phyloP scores from a whole-genome alignment of 176 grass and related monocot genomes.

The Triticum timopheevii region DNA sequence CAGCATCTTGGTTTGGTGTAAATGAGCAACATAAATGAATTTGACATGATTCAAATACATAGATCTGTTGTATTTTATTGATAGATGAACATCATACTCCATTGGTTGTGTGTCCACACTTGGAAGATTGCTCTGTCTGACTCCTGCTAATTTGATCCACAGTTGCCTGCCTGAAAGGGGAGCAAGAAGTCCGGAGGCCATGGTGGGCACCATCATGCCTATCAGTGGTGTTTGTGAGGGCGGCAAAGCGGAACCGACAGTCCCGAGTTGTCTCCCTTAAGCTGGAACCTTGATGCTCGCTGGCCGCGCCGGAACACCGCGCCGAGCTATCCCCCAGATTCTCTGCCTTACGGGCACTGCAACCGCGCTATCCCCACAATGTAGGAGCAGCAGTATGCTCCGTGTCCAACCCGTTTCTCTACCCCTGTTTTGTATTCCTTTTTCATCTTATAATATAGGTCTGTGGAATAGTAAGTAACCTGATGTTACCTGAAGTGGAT shows the following conservation, averaged over 20 bases:
- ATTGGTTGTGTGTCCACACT: not conserved
- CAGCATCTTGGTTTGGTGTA: conserved; percentile 7
- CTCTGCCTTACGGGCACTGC: not conserved
- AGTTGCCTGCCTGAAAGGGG: conserved; percentile 94
- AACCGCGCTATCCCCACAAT: not conserved
- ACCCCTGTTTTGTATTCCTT: conserved; percentile 25
- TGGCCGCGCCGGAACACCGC: not conserved
- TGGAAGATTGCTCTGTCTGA: not conserved
- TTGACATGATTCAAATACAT: not conserved
- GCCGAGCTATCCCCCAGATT: not conserved
- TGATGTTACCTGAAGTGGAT: conserved; percentile 38
- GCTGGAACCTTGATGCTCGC: conserved; percentile 60
- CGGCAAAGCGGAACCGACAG: conserved; percentile 78
- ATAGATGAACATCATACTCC: not conserved
- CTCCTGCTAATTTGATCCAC: conserved; percentile 21
- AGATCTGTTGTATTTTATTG: not conserved
- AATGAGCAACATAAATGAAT: not conserved
- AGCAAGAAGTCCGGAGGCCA: conserved; percentile 94
- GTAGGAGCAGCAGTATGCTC: conserved; percentile 28
- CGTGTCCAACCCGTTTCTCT: conserved; percentile 33
- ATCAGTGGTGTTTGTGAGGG: conserved; percentile 68
- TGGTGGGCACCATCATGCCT: conserved; percentile 93
- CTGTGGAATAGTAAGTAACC: conserved; percentile 37
- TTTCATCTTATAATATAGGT: conserved; percentile 58
- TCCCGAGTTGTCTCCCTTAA: conserved; percentile 93